A percentile compares a stretch with the other conserved stretches of the same genome.
Evolutionary conservation across 352 stramenopile genomes (phyloP).

Genomic region (Phytophthora palmivora): DNA sequence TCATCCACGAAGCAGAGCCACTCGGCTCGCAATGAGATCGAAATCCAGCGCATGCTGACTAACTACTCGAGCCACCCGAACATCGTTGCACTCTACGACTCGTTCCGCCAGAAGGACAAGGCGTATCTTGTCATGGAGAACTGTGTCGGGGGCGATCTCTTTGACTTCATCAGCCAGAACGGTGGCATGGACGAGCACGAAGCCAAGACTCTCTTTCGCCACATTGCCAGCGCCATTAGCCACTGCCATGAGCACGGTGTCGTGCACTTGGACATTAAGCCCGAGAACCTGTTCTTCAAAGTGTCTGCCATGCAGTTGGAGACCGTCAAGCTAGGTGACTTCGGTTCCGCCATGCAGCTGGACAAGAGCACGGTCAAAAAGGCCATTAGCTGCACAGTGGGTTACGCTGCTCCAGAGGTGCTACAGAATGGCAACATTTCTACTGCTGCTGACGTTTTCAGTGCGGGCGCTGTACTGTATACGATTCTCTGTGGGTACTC

Average conservation of each 20-base stretch:
- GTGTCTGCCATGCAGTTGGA: constrained; percentile 49
- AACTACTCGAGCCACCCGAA: constrained; percentile 75
- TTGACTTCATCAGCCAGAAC: constrained; percentile 63
- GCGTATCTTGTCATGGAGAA: constrained; percentile 74
- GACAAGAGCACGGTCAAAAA: constrained; percentile 47
- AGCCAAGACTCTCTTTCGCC: constrained; percentile 60
- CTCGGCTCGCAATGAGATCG: constrained; percentile 66
- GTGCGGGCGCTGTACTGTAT: constrained; percentile 74
- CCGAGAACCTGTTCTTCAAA: constrained; percentile 83
- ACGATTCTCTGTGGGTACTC: constrained; percentile 70
- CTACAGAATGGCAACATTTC: constrained; percentile 54
- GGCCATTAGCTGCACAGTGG: constrained; percentile 72
- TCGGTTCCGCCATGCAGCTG: constrained; percentile 63
- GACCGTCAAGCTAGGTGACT: constrained; percentile 76
- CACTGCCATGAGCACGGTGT: constrained; percentile 68
- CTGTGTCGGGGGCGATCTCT: constrained; percentile 68
- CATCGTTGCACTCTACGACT: constrained; percentile 69
- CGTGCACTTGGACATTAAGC: constrained; percentile 84
- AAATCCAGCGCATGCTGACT: constrained; percentile 71
- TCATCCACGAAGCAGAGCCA: constrained; percentile 54
- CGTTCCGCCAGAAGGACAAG: constrained; percentile 67
- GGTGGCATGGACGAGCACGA: constrained; percentile 55
- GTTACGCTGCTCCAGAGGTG: constrained; percentile 78
- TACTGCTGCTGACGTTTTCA: constrained; percentile 80
- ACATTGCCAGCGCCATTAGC: constrained; percentile 55